These are phyloP conservation scores for Mycena rebaudengoi DNA, from an alignment of 768 basidiomycete genomes.

Conservation along the genomic window DNA sequence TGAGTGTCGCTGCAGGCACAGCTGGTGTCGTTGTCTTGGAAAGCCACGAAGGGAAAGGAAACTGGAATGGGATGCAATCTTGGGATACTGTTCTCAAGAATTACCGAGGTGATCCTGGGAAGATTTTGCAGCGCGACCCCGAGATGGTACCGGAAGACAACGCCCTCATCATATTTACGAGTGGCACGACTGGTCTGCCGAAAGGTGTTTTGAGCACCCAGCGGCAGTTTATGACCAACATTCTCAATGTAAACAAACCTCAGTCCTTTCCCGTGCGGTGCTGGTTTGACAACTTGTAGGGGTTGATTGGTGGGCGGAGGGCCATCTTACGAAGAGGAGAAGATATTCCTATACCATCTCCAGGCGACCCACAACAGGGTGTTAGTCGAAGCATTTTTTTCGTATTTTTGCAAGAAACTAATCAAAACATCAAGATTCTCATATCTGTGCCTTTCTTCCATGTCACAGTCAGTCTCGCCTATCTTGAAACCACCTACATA, in stretches of 20 bases:
- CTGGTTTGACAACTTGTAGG: constrained; percentile 40
- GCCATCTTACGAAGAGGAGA: constrained; percentile 58
- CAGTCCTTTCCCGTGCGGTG: not conserved
- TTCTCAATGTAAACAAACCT: constrained; percentile 54
- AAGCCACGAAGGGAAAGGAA: constrained; percentile 42
- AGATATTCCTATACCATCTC: constrained; percentile 42
- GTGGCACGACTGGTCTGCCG: constrained; percentile 42
- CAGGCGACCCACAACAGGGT: constrained; percentile 54
- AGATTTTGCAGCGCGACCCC: constrained; percentile 38
- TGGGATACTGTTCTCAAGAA: constrained; percentile 48
- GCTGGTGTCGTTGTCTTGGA: constrained; percentile 56
- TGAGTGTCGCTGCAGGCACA: constrained; percentile 39
- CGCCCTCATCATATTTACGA: constrained; percentile 70
- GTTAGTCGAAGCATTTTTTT: too few species aligned
- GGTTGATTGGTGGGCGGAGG: constrained; percentile 53
- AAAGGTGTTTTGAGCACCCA: constrained; percentile 75
- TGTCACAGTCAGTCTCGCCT: constrained; percentile 58
- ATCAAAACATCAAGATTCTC: too few species aligned
- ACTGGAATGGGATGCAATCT: constrained; percentile 52
- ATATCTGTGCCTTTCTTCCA: constrained; percentile 74
- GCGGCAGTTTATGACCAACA: constrained; percentile 67
- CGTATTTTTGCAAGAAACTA: too few species aligned
- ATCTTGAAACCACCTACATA: not conserved
- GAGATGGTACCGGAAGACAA: constrained; percentile 63
- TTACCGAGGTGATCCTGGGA: constrained; percentile 36